Percentiles rank a stretch among this genome's conserved stretches.
Evolutionary conservation across 306 rosid genomes (phyloP).

Genomic region (Quercus wislizeni): DNA sequence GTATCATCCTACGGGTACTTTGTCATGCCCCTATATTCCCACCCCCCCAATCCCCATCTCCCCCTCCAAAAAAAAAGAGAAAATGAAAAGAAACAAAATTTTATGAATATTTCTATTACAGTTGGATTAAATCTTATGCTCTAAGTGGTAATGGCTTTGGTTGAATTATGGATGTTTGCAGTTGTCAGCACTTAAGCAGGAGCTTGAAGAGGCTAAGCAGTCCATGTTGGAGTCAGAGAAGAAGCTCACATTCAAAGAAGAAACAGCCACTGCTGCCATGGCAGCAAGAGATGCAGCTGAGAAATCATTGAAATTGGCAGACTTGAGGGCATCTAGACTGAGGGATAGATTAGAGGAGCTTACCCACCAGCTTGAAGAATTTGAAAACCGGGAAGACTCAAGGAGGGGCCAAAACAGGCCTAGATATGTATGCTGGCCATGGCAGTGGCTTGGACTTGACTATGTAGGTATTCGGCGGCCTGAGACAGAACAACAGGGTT

Average conservation of each 20-base stretch:
- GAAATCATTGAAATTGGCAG: slow-evolving; percentile 85
- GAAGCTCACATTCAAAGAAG: slow-evolving; percentile 94
- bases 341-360: slow-evolving; percentile 91
- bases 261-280: slow-evolving; percentile 95
- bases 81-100: neutral
- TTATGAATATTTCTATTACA: neutral
- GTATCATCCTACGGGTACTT: neutral
- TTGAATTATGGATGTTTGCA: slow-evolving; percentile 44
- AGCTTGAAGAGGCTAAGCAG: slow-evolving; percentile 88
- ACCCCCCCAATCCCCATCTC: too few relatives aligned
- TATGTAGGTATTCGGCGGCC: slow-evolving; percentile 64
- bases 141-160: neutral
- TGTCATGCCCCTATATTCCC: neutral
- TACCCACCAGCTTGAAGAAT: slow-evolving; percentile 82
- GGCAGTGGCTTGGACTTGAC: slow-evolving; percentile 98
- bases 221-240: slow-evolving; percentile 72
- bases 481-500: slow-evolving; percentile 46
- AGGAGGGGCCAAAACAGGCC: slow-evolving; percentile 56
- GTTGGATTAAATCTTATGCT: slow-evolving; percentile 11
- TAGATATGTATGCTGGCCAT: slow-evolving; percentile 98
- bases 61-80: neutral
- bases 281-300: slow-evolving; percentile 99
- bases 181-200: slow-evolving; percentile 71
- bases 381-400: slow-evolving; percentile 74
- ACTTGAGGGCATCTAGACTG: slow-evolving; percentile 83